Conservation (phyloP, 495 filamentous ascomycete species). For the Patellaria atrata region DNA sequence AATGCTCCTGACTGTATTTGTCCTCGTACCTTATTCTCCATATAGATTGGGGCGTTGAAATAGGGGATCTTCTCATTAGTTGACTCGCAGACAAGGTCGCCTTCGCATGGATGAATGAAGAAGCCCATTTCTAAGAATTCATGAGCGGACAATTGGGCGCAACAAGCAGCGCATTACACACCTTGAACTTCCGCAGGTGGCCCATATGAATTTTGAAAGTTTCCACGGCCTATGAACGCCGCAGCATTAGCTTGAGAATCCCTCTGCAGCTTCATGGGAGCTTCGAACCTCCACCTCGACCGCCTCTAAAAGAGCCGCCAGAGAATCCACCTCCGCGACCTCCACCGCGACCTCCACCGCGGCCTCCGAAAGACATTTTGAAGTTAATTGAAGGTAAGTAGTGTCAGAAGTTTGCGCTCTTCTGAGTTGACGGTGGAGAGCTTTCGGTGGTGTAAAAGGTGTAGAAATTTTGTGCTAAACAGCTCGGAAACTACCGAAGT, state of each 20-base stretch:
- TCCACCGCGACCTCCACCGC: conserved; percentile 23
- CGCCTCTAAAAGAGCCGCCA: conserved; percentile 24
- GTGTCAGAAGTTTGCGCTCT: too few species aligned
- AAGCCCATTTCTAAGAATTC: conserved; percentile 61
- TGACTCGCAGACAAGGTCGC: conserved; percentile 89
- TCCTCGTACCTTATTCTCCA: conserved; percentile 98
- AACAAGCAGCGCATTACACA: conserved; percentile 22
- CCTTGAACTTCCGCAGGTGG: conserved; percentile 53
- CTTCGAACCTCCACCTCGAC: conserved; percentile 6
- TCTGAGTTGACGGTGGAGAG: too few species aligned
- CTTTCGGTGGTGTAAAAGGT: too few species aligned
- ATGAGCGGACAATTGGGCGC: conserved; percentile 4
- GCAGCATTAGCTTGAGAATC: conserved; percentile 8
- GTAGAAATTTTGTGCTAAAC: too few species aligned
- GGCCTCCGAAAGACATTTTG: conserved; percentile 26
- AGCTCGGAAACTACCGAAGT: too few species aligned
- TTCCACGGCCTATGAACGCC: conserved; percentile 31
- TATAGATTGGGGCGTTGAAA: conserved; percentile 97
- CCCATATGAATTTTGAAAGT: conserved; percentile 34
- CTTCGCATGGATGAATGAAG: conserved; percentile 87
- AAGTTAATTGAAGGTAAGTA: too few species aligned
- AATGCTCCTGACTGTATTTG: too few species aligned
- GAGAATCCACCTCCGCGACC: conserved; percentile 19
- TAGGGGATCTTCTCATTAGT: conserved; percentile 92
- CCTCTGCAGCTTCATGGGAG: background rate